phyloP scores from a whole-genome alignment of 2,329 filamentous ascomycete genomes.

The Colletotrichum noveboracense region DNA sequence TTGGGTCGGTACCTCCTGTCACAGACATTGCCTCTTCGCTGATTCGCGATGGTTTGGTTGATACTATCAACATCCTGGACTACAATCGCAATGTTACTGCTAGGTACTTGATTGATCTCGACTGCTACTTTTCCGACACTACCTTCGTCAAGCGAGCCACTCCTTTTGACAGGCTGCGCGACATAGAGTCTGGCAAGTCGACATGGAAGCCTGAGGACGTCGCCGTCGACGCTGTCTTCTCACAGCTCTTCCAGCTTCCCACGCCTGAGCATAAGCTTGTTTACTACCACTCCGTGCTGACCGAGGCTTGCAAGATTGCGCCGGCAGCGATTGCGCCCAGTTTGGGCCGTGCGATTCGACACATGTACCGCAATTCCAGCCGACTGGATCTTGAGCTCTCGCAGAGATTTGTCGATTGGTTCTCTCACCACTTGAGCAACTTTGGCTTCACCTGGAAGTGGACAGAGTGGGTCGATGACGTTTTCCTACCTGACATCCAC shows the following conservation, averaged over 20 bases:
- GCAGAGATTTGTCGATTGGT: constrained; percentile 95
- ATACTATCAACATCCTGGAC: constrained; percentile 93
- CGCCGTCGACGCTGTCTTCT: constrained; percentile 96
- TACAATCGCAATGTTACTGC: constrained; percentile 90
- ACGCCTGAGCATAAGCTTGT: constrained; percentile 90
- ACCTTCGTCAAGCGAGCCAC: constrained; percentile 95
- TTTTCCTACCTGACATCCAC: constrained; percentile 76
- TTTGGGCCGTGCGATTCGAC: constrained; percentile 90
- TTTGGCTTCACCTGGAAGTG: constrained; percentile 99
- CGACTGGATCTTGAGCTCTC: constrained; percentile 85
- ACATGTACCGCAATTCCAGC: constrained; percentile 82
- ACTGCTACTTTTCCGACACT: constrained; percentile 88
- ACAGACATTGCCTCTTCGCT: constrained; percentile 80
- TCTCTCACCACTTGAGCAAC: constrained; percentile 96
- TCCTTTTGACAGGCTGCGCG: constrained; percentile 85
- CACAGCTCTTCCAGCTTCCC: constrained; percentile 89
- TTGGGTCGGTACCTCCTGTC: constrained; percentile 84
- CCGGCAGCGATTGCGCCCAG: constrained; percentile 96
- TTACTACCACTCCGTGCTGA: constrained; percentile 95
- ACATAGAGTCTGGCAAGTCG: constrained; percentile 66
- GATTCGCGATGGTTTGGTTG: constrained; percentile 83
- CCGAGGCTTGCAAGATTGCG: constrained; percentile 93
- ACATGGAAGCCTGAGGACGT: constrained; percentile 99
- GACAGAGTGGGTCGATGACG: constrained; percentile 94
- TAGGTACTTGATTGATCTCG: constrained; percentile 89